Evolutionary conservation across 345 rosid species (phyloP).

Genomic region (Lepidium sativum): DNA sequence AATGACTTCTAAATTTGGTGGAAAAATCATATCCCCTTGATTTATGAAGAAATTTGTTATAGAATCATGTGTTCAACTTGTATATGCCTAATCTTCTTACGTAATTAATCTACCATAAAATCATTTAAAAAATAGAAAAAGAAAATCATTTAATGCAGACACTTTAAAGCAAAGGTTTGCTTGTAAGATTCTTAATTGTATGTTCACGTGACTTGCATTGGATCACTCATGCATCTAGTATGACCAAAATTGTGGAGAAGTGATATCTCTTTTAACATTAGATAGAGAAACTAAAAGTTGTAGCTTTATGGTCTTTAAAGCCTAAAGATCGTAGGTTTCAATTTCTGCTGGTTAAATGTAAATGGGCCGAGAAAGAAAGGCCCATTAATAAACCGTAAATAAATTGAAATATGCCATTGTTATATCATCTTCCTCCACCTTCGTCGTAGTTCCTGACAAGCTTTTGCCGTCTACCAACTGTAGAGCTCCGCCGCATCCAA

Average conservation of each 20-base stretch:
- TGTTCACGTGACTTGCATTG: conserved; percentile 11
- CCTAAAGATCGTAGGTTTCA: neutral
- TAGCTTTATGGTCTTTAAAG: neutral
- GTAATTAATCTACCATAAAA: neutral
- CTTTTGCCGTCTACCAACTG: neutral
- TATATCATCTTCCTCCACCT: neutral
- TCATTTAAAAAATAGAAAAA: neutral
- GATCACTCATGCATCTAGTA: conserved; percentile 9
- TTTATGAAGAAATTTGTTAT: neutral
- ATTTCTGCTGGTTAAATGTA: too few species aligned
- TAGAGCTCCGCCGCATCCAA: conserved; percentile 25
- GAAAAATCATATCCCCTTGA: neutral
- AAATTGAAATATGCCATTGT: neutral
- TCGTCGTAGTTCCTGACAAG: conserved; percentile 5
- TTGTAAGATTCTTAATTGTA: neutral
- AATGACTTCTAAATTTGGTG: neutral
- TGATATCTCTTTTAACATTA: neutral
- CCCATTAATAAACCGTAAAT: neutral
- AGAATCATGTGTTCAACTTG: neutral
- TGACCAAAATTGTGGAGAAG: neutral
- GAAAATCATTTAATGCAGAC: neutral
- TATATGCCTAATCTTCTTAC: neutral
- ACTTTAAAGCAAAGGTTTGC: neutral
- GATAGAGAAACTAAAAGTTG: neutral
- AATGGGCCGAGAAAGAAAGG: conserved; percentile 4